phyloP scores from a whole-genome alignment of 140 eudicot genomes.

The Cichorium intybus region DNA sequence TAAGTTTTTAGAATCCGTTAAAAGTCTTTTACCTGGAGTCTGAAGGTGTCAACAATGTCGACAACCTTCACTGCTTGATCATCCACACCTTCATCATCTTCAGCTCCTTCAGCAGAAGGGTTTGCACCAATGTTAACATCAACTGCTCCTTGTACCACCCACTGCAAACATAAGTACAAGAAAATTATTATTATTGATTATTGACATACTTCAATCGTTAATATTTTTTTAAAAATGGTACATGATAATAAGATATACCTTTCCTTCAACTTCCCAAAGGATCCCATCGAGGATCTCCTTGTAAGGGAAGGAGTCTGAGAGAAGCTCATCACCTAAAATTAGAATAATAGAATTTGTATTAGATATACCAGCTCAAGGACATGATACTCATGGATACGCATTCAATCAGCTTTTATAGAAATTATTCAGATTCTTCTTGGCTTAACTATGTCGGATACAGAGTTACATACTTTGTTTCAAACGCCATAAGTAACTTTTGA shows the following conservation, averaged over 20 bases:
- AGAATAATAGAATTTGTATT: background rate
- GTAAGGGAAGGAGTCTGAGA: constrained; percentile 95
- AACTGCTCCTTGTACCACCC: constrained; percentile 69
- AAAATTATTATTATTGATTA: no score
- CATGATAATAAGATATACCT: constrained; percentile 33
- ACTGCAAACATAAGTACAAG: constrained; percentile 31
- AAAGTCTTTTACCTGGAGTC: constrained; percentile 47
- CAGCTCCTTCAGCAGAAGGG: constrained; percentile 80
- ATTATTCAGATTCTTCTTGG: no score
- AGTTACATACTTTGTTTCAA: background rate
- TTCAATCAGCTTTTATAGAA: no score
- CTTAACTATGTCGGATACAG: no score
- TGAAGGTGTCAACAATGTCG: constrained; percentile 70
- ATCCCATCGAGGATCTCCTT: constrained; percentile 68
- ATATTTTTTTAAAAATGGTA: background rate
- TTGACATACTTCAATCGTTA: background rate
- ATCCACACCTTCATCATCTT: constrained; percentile 65
- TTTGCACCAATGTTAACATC: constrained; percentile 75
- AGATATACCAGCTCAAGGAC: background rate
- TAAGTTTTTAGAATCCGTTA: background rate
- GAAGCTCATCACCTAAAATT: constrained; percentile 87
- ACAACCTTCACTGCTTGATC: constrained; percentile 64
- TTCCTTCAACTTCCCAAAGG: constrained; percentile 96
- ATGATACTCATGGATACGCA: background rate
- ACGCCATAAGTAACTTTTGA: background rate